Base-by-base conservation (phyloP, 495 filamentous ascomycete genomes). In the Parachaetomium inaequale region DNA sequence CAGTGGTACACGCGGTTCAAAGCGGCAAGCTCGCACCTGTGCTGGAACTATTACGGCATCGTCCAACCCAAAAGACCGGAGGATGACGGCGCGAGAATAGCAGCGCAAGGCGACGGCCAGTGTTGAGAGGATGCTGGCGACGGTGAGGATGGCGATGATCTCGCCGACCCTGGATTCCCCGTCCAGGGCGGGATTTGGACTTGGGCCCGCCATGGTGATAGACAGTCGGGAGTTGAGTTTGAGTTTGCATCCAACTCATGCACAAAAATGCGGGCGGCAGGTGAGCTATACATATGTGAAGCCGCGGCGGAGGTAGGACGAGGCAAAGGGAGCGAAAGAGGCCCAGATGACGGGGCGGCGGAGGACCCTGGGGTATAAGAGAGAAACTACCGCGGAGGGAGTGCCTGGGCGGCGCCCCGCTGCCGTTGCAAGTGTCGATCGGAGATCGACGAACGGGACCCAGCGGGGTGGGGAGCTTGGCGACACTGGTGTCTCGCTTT, bases 21-120 rank as follows among this genome's bases (percentile, higher is more conserved):
- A 17, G 7, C 12, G 5, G 3, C 31, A 15, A 19, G 25, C 7
- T 2, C 54, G 19, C 45, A 65, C 58, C 58, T 66, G 63, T 12
- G 63, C 63, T 1, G 63, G 58, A 6, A 66, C 25, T 17, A 66
- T 66, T 0, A 66, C n/a, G 12, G 43, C 54, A 38, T 66, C 63
- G 59, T 66, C 63, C 8, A 40, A 7, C 5, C 63, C 63, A n/a
- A 66, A 66, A 14, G 46, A 58, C 11, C 55, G 25, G 14, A 66
- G 58, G 14, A 66, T 54, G 45, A 62, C 52, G 8, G 29, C 55
- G 36, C 63, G 63, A 14, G 54, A 57, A 46, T 66, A 66, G 32
- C 54, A 62, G 6, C 63, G 4, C 52, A 62, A 21, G 4, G 34
- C 3, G 38, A 66, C 58, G 42, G 23, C 42, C 12, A 62, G 28